phyloP scores from a whole-genome alignment of 1,284 basidiomycete genomes.

The Cutaneotrichosporon cavernicola region DNA sequence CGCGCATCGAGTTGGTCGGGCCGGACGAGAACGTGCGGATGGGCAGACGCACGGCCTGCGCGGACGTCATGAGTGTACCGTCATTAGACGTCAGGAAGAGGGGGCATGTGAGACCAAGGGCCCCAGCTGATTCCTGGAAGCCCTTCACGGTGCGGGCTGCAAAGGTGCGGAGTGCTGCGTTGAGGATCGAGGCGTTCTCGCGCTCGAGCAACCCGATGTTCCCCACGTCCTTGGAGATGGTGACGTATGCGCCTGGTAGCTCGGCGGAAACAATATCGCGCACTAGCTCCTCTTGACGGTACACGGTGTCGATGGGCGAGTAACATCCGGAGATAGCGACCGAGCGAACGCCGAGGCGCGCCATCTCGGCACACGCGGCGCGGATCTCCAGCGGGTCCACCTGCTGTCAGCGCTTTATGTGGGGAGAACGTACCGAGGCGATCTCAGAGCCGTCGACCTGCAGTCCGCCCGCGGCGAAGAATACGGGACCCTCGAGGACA shows the following conservation, averaged over 20 bases:
- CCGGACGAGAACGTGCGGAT: slow-evolving; percentile 65
- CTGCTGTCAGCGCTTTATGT: no score
- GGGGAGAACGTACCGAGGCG: slow-evolving; percentile 7
- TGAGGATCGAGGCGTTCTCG: slow-evolving; percentile 63
- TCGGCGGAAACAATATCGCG: slow-evolving; percentile 29
- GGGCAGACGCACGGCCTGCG: slow-evolving; percentile 60
- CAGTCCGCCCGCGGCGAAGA: slow-evolving; percentile 38
- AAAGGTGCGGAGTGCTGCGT: slow-evolving; percentile 61
- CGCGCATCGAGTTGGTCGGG: slow-evolving; percentile 64
- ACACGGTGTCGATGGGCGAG: slow-evolving; percentile 39
- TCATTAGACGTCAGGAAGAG: slow-evolving; percentile 63
- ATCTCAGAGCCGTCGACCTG: slow-evolving; percentile 41
- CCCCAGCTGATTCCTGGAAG: slow-evolving; percentile 58
- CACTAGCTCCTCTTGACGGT: slow-evolving; percentile 42
- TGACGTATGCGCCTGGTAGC: slow-evolving; percentile 33
- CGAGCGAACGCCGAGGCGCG: slow-evolving; percentile 32
- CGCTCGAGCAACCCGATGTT: slow-evolving; percentile 59
- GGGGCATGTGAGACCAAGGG: slow-evolving; percentile 57
- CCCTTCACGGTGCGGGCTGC: slow-evolving; percentile 58
- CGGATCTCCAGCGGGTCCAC: neutral
- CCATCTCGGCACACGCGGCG: slow-evolving; percentile 35
- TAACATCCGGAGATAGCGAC: slow-evolving; percentile 41
- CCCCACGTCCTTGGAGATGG: slow-evolving; percentile 41
- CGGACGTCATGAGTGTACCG: slow-evolving; percentile 60
- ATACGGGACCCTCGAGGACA: slow-evolving; percentile 37